phyloP scores from a whole-genome alignment of 495 filamentous ascomycete species.

The Darksidea phi region DNA sequence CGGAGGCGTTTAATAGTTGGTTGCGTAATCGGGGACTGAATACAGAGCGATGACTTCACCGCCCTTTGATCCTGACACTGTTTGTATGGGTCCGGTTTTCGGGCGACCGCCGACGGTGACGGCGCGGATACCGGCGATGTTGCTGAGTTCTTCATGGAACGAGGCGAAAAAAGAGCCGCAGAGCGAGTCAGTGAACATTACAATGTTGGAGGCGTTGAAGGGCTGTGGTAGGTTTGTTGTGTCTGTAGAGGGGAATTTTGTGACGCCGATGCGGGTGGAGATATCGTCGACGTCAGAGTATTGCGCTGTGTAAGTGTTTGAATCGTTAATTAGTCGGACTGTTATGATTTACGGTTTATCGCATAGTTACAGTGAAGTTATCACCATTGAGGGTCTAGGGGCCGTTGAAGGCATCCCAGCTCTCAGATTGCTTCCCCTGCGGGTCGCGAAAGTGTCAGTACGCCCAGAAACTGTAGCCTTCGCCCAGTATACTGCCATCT shows the following conservation, averaged over 20 bases:
- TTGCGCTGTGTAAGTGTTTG: slow-evolving; percentile 33
- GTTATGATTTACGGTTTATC: slow-evolving; percentile 29
- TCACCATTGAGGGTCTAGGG: slow-evolving; percentile 26
- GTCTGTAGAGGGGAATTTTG: slow-evolving; percentile 11
- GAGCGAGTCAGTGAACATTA: slow-evolving; percentile 30
- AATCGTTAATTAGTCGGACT: slow-evolving; percentile 28
- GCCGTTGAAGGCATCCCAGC: slow-evolving; percentile 20
- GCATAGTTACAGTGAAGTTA: slow-evolving; percentile 21
- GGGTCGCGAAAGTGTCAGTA: slow-evolving; percentile 19
- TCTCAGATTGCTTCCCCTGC: slow-evolving; percentile 17
- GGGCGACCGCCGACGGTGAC: slow-evolving; percentile 27
- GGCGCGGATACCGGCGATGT: slow-evolving; percentile 25
- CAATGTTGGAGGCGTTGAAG: slow-evolving; percentile 25
- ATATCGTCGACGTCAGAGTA: too few relatives aligned
- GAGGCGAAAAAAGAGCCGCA: slow-evolving; percentile 28
- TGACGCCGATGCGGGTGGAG: too few relatives aligned
- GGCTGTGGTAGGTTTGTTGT: slow-evolving; percentile 30
- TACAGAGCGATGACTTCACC: slow-evolving; percentile 15
- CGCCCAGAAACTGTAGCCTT: slow-evolving; percentile 15
- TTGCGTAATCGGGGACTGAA: neutral
- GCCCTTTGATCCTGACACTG: slow-evolving; percentile 26
- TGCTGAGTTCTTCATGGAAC: slow-evolving; percentile 31
- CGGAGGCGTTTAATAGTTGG: neutral
- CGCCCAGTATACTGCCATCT: neutral
- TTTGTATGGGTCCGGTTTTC: slow-evolving; percentile 17